Evolutionary conservation across 371 early-diverging fungal genomes (phyloP).

Genomic region (Rhizopus sp.): DNA sequence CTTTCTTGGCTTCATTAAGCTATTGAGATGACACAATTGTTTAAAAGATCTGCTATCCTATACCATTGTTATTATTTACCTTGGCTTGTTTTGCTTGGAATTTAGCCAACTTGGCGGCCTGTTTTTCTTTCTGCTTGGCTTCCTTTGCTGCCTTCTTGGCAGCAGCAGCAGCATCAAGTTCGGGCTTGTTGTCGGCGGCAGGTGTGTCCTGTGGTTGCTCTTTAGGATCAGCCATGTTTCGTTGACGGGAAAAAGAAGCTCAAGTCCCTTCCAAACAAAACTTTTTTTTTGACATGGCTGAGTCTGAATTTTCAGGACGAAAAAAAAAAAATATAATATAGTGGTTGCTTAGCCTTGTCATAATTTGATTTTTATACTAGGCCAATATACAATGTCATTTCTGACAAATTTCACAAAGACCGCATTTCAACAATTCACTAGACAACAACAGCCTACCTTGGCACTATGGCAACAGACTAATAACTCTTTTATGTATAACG

Average conservation of each 20-base stretch:
- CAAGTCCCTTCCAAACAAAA: slow-evolving; percentile 8
- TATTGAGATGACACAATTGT: slow-evolving; percentile 19
- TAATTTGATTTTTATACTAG: background rate
- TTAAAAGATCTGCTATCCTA: background rate
- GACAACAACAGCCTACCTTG: slow-evolving; percentile 25
- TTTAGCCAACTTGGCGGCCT: slow-evolving; percentile 91
- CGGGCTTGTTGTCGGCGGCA: slow-evolving; percentile 10
- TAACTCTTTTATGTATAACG: slow-evolving; percentile 32
- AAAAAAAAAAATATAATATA: too few species aligned
- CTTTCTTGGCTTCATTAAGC: slow-evolving; percentile 56
- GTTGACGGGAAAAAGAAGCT: slow-evolving; percentile 7
- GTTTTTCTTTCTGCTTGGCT: slow-evolving; percentile 90
- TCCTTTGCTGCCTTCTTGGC: slow-evolving; percentile 72
- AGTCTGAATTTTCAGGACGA: background rate
- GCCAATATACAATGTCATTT: slow-evolving; percentile 30
- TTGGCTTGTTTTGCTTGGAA: slow-evolving; percentile 88
- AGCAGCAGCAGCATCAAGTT: slow-evolving; percentile 36
- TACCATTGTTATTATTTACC: slow-evolving; percentile 19
- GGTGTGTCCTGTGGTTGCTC: slow-evolving; percentile 26
- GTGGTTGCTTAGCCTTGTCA: too few species aligned
- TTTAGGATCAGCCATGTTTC: slow-evolving; percentile 29
- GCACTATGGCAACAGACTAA: slow-evolving; percentile 24
- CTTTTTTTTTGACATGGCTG: slow-evolving; percentile 8
- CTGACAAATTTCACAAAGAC: slow-evolving; percentile 33
- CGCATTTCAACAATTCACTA: slow-evolving; percentile 34